Evolutionary conservation across 2,329 filamentous ascomycete genomes (phyloP), one percentile per base, ranked within the genome.

Genomic region (Lojkania enalia): DNA sequence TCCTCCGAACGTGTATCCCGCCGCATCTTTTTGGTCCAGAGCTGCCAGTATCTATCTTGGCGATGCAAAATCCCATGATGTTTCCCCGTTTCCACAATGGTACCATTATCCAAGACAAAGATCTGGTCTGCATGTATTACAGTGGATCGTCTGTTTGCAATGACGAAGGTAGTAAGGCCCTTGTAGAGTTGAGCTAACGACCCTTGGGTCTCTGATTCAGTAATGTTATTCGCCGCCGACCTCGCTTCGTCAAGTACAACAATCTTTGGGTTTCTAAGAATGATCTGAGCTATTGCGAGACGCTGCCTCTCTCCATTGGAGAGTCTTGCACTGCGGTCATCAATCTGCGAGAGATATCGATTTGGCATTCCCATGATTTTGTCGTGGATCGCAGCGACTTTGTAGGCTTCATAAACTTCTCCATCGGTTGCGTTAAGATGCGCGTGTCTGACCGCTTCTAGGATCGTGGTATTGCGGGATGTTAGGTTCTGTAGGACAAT

Each of bases 191-290:
- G 70, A 40, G 71, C 70, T 18, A 86, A 73, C 0, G 82, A 82
- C 12, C 77, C 70, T 55, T 85, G 82, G 23, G 85, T 85, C 54
- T 81, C 78, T 44, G 80, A 75, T 63, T 86, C 83, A 0, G 82
- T 85, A 0, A 74, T 76, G 32, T 86, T 83, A 49, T 91, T 85
- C 80, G 95, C 88, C 37, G 88, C 87, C 42, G 86, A 88, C 49
- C 91, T 94, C 0, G 90, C 85, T 71, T 95, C 90, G 59, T 95
- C 90, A 1, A 95, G 77, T 11, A 95, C 84, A 4, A 95, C 77
- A 33, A 95, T 78, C 55, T 90, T 86, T 0, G 87, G 85, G 47
- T 80, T 79, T 69, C 90, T 90, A 63, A 92, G 80, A 40, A 90
- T 75, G 9, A 88, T 84, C 2, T 89, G 81, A n/a, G 83, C 83